Percentiles rank a stretch among this genome's conserved stretches.
These are phyloP conservation scores for Pichia sp. DNA, from an alignment of 1,139 yeast species.

Conservation along the genomic window DNA sequence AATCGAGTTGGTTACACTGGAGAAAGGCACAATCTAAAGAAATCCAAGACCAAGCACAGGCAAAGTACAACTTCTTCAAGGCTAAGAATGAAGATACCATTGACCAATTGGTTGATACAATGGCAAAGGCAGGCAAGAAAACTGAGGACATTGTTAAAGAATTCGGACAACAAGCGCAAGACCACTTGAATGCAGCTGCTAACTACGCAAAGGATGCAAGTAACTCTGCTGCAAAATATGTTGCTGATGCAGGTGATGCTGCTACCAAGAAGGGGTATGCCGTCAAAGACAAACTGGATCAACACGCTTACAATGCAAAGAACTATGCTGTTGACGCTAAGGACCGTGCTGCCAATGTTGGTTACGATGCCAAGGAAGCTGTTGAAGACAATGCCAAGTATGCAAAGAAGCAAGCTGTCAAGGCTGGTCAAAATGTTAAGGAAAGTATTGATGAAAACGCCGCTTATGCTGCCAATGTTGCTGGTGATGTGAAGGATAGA, in stretches of 20 bases:
- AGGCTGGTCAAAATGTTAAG: conserved; percentile 5
- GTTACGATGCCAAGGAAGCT: conserved; percentile 8
- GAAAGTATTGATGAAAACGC: conserved; percentile 5
- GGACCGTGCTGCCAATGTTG: conserved; percentile 7
- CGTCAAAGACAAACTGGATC: conserved; percentile 2
- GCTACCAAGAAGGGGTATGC: background rate
- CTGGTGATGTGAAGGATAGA: conserved; percentile 3
- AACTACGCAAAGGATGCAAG: conserved; percentile 3
- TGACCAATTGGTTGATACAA: conserved; percentile 2
- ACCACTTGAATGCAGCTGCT: background rate
- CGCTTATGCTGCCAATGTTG: conserved; percentile 1
- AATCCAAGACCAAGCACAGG: conserved; percentile 7
- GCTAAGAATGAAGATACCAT: conserved; percentile 7
- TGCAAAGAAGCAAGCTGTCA: conserved; percentile 1
- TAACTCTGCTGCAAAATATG: conserved; percentile 3
- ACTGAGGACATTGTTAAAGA: conserved; percentile 6
- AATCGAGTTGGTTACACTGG: conserved; percentile 11
- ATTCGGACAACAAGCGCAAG: background rate
- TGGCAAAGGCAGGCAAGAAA: conserved; percentile 1
- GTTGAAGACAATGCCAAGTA: conserved; percentile 7
- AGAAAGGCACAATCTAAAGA: conserved; percentile 7
- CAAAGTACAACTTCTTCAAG: conserved; percentile 7
- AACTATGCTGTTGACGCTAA: conserved; percentile 4
- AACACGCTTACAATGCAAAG: conserved; percentile 5
- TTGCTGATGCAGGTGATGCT: background rate